Base-by-base conservation (phyloP, 106 monocot species). In the Vanilla planifolia region DNA sequence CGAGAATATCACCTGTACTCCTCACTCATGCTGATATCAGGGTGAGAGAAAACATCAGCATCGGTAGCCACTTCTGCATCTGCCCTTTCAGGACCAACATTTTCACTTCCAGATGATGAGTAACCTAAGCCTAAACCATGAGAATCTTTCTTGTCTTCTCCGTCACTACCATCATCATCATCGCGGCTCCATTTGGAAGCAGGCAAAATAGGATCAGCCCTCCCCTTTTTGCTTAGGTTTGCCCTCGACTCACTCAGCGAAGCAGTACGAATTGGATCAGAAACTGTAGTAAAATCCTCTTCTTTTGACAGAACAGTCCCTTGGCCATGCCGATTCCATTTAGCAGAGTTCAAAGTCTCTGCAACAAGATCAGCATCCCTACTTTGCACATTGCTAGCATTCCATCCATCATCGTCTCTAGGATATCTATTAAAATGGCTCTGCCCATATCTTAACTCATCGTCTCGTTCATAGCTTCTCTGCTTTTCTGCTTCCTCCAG, bases 401-500 rank as follows among this genome's bases (percentile, higher is more conserved):
- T 50, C 80, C 43, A 65, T 21, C 16, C 52, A 30, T 44, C 62
- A 51, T 75, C 80, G 47, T 84, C 85, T 63, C 58, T 83, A 33
- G 48, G n/a, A 69, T 73, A 53, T 67, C 60, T 82, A 62, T 25
- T 27, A 11, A 43, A 59, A 32, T 73, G 63, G 39, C 36, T 70
- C 25, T 72, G 79, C 23, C 61, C 77, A 52, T 69, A 63, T 58
- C 64, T 86, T 29, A 64, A 20, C 33, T 81, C 95, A 46, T 81
- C 90, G 41, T 83, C 80, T 33, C 61, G 76, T 29, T 92, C 87
- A 77, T 61, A 78, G 29, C 51, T 77, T 66, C 81, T 78, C 60
- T 73, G 82, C 66, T 77, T 85, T 71, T 99, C 96, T 55, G 98
- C 92, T 59, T 99, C 98, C 47, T 99, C 98, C 42, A 99, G 77